Base-by-base conservation (phyloP, 2,329 filamentous ascomycete genomes). In the Verticillium dahliae region DNA sequence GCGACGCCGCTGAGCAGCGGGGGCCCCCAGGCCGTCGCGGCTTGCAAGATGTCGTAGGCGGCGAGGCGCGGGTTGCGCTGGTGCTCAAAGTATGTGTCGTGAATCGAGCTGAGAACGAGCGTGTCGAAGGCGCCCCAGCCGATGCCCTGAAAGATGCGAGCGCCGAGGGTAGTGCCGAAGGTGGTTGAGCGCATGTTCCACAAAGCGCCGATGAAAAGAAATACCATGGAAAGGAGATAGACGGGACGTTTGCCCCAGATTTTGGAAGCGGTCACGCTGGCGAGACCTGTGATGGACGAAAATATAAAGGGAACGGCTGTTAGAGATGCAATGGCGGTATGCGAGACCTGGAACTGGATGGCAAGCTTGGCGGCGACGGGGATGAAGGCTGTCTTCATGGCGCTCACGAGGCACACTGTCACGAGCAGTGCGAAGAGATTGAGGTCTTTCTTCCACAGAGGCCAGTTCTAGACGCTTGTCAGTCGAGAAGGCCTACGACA, bases 61-160 rank as follows among this genome's bases (percentile, higher is more conserved):
- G 80, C 73, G 6, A 81, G 73, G 15, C 80, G 78, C 1, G 72
- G 57, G 18, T 74, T 73, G 57, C 81, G 78, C 68, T 86, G 78
- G 64, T 86, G 83, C 65, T 84, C 81, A 67, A 83, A 86, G 68
- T 79, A 86, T 1, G 81, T 81, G 65, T 87, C 84, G 56, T 83
- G 78, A 57, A 87, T 81, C 1, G 80, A 81, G 1, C 76, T 77
- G 37, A 81, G 71, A 35, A 84, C 74, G 45, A 86, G 70, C 5
- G 77, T 79, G 65, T 87, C 84, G 62, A 86, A 84, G 11, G 80
- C 78, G 6, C 84, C 84, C 81, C 84, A 85, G n/a, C 80, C 84
- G 0, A 86, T 61, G 1, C 83, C 83, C 67, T 86, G 82, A 38
- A 86, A 75, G 18, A 84, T 67, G 10, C 84, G 76, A 2, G 82